Percentiles rank a stretch among this genome's conserved stretches.
Evolutionary conservation across 2,329 filamentous ascomycete genomes (phyloP).

Genomic region (Sporothrix pseudoabietina): DNA sequence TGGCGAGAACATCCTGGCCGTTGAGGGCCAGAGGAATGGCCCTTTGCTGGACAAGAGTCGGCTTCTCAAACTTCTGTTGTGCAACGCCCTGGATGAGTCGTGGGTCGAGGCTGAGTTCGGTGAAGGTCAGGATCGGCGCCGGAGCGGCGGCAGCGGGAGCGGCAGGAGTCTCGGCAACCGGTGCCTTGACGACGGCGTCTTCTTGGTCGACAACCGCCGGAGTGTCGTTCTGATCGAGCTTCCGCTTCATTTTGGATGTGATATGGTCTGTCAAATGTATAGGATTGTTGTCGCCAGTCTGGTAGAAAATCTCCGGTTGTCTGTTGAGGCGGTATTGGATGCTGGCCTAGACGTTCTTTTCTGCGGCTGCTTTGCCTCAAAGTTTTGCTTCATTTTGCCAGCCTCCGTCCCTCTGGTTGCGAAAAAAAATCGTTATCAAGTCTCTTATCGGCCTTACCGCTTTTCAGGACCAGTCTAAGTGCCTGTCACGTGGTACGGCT

Average conservation of each 20-base stretch:
- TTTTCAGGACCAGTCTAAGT: constrained; percentile 2
- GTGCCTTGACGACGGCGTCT: not conserved
- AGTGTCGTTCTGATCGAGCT: constrained; percentile 52
- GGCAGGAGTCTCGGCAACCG: not conserved
- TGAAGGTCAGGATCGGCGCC: constrained; percentile 58
- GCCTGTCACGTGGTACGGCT: constrained; percentile 11
- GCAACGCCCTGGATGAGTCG: constrained; percentile 84
- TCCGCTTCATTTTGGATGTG: constrained; percentile 57
- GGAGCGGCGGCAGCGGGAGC: constrained; percentile 38
- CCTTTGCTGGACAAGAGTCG: constrained; percentile 84
- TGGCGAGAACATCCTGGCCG: constrained; percentile 86
- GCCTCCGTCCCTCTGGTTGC: constrained; percentile 9
- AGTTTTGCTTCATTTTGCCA: constrained; percentile 29
- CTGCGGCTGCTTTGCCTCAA: constrained; percentile 6
- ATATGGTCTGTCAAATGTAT: not conserved
- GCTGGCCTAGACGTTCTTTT: not conserved
- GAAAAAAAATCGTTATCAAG: constrained; percentile 29
- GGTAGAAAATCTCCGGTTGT: not conserved
- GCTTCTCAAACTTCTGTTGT: constrained; percentile 78
- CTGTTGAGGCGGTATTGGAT: not conserved
- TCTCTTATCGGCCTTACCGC: constrained; percentile 28
- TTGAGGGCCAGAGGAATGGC: constrained; percentile 86
- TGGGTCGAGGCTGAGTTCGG: constrained; percentile 76
- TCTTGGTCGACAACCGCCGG: constrained; percentile 39
- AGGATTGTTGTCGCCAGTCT: not conserved